Evolutionary conservation across 2,329 filamentous ascomycete species (phyloP).

Genomic region (Fusarium virguliforme): DNA sequence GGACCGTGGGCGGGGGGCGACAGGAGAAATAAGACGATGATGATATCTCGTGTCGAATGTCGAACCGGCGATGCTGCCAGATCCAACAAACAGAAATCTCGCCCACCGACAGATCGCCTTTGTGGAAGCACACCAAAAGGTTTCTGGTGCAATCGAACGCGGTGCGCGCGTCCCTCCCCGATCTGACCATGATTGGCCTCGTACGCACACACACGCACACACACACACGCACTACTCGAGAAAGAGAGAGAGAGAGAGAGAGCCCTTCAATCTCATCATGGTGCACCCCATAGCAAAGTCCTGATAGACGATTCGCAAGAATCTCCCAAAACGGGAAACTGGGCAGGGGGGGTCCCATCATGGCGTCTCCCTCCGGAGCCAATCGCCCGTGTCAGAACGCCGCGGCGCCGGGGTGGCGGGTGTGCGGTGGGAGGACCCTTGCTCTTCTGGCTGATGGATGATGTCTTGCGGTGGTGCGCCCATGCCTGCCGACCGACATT

Average conservation of each 20-base stretch:
- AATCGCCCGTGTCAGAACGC: slow-evolving; percentile 43
- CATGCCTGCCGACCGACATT: not conserved
- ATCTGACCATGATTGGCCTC: slow-evolving; percentile 13
- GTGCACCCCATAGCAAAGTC: slow-evolving; percentile 11
- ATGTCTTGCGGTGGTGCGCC: not conserved
- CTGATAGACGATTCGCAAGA: slow-evolving; percentile 52
- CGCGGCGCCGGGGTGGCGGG: slow-evolving; percentile 36
- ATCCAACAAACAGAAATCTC: slow-evolving; percentile 14
- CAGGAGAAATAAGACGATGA: slow-evolving; percentile 35
- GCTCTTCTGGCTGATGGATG: slow-evolving; percentile 6
- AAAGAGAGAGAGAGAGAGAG: too few species aligned
- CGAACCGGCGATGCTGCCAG: not conserved
- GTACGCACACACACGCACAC: not conserved
- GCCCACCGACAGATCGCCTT: slow-evolving; percentile 5
- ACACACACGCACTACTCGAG: not conserved
- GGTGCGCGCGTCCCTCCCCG: slow-evolving; percentile 27
- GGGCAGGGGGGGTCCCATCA: slow-evolving; percentile 32
- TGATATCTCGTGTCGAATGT: slow-evolving; percentile 24
- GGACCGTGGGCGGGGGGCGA: slow-evolving; percentile 17
- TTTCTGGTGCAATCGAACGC: slow-evolving; percentile 8
- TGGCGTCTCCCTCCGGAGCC: slow-evolving; percentile 42
- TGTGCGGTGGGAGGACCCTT: slow-evolving; percentile 27
- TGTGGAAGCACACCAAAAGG: not conserved
- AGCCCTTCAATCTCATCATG: slow-evolving; percentile 28
- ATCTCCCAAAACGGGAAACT: slow-evolving; percentile 53